phyloP scores from a whole-genome alignment of 2,329 filamentous ascomycete genomes.

The Fusarium guadeloupense region DNA sequence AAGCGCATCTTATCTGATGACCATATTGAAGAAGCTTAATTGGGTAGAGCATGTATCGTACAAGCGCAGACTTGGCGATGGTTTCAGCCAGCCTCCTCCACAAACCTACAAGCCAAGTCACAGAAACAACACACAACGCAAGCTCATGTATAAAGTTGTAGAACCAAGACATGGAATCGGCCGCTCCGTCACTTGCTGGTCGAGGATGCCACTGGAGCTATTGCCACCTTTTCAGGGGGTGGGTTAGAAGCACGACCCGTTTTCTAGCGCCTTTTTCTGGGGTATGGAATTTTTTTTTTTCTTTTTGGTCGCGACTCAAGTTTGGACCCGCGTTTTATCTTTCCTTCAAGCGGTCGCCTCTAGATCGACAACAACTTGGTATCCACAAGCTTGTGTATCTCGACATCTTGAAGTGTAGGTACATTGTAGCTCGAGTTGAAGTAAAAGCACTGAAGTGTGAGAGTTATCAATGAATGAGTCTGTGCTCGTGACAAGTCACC shows the following conservation, averaged over 20 bases:
- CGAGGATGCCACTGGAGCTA: slow-evolving; percentile 11
- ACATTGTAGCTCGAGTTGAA: background rate
- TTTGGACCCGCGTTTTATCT: slow-evolving; percentile 3
- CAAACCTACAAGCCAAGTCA: slow-evolving; percentile 6
- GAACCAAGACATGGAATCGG: slow-evolving; percentile 23
- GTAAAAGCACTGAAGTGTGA: background rate
- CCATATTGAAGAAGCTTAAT: slow-evolving; percentile 5
- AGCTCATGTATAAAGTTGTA: slow-evolving; percentile 22
- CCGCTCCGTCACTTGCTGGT: slow-evolving; percentile 23
- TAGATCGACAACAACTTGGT: background rate
- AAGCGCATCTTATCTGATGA: slow-evolving; percentile 24
- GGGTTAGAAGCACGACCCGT: slow-evolving; percentile 28
- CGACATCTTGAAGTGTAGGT: background rate
- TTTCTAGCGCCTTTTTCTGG: slow-evolving; percentile 38
- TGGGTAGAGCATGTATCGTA: background rate
- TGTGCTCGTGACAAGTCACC: background rate
- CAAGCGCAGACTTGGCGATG: slow-evolving; percentile 15
- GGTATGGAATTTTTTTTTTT: slow-evolving; percentile 22
- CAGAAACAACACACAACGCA: background rate
- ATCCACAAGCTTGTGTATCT: background rate
- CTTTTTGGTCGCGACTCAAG: slow-evolving; percentile 7
- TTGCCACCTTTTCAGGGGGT: slow-evolving; percentile 37
- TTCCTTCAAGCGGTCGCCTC: slow-evolving; percentile 9
- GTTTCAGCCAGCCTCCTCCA: slow-evolving; percentile 28
- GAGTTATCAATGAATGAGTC: background rate